These are phyloP conservation scores for Xerocomellus chrysenteron DNA, from an alignment of 768 basidiomycete species.

Conservation along the genomic window DNA sequence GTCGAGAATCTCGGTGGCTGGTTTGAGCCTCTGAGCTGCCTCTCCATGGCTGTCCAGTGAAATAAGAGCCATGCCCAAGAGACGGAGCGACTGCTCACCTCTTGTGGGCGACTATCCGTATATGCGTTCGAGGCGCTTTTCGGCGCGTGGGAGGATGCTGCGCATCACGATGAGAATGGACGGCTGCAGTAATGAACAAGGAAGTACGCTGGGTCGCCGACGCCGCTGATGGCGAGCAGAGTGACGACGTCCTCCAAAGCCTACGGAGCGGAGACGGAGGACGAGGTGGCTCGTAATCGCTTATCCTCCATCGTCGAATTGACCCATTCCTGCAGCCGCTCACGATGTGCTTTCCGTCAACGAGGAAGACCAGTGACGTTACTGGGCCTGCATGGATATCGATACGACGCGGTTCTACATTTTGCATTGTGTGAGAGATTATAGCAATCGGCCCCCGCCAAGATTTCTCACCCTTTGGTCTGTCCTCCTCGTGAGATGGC, in stretches of 20 bases:
- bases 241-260: no score
- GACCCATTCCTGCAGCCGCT: slow-evolving; percentile 7
- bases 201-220: neutral
- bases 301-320: slow-evolving; percentile 6
- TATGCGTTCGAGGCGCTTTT: slow-evolving; percentile 30
- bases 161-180: neutral
- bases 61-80: neutral
- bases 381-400: neutral
- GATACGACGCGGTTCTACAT: neutral
- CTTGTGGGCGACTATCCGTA: slow-evolving; percentile 25
- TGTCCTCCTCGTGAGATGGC: neutral
- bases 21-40: no score
- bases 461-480: neutral
- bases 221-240: no score
- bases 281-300: no score
- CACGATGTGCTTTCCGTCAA: slow-evolving; percentile 4
- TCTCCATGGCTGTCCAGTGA: slow-evolving; percentile 12
- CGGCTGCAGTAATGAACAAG: neutral
- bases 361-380: slow-evolving; percentile 5
- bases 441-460: neutral
- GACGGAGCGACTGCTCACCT: slow-evolving; percentile 3
- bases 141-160: slow-evolving; percentile 25
- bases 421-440: neutral
- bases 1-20: slow-evolving; percentile 12
- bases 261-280: no score